phyloP scores from a whole-genome alignment of 306 rosid species.

The Trichosanthes cucumerina region DNA sequence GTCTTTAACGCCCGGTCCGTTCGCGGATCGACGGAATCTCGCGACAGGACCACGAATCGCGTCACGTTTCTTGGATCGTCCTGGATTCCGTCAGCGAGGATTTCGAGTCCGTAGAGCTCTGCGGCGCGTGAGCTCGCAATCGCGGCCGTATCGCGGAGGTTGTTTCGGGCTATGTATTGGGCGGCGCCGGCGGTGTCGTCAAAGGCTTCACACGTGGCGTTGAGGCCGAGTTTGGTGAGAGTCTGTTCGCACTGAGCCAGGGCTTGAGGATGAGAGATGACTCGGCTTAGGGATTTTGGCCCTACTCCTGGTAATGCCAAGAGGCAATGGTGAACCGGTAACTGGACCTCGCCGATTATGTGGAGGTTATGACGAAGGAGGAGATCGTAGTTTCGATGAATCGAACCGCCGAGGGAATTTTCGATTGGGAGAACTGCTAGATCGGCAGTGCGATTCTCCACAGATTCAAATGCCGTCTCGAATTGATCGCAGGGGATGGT shows the following conservation, averaged over 20 bases:
- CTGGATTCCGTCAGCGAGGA: slow-evolving; percentile 69
- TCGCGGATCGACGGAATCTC: slow-evolving; percentile 69
- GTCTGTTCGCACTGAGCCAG: slow-evolving; percentile 76
- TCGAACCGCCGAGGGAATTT: slow-evolving; percentile 18
- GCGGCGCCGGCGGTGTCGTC: slow-evolving; percentile 97
- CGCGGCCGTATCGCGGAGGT: slow-evolving; percentile 73
- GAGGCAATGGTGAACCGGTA: slow-evolving; percentile 93
- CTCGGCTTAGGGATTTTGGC: slow-evolving; percentile 54
- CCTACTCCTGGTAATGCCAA: slow-evolving; percentile 67
- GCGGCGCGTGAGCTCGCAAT: slow-evolving; percentile 83
- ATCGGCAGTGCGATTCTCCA: slow-evolving; percentile 23
- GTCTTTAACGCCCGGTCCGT: slow-evolving; percentile 75
- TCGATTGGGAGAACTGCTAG: slow-evolving; percentile 11
- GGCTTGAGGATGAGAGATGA: slow-evolving; percentile 91
- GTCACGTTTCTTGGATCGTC: slow-evolving; percentile 93
- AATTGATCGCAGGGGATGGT: slow-evolving; percentile 12
- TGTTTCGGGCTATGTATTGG: slow-evolving; percentile 41
- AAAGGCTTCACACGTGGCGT: slow-evolving; percentile 70
- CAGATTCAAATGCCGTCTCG: slow-evolving; percentile 57
- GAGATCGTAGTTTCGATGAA: slow-evolving; percentile 52
- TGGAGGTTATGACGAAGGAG: slow-evolving; percentile 93
- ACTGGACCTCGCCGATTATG: slow-evolving; percentile 88
- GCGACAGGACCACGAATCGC: slow-evolving; percentile 76
- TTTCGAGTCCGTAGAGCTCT: slow-evolving; percentile 48
- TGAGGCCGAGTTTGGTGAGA: slow-evolving; percentile 74